phyloP scores from a whole-genome alignment of 108 stramenopile genomes.

The Nitzschia palea region DNA sequence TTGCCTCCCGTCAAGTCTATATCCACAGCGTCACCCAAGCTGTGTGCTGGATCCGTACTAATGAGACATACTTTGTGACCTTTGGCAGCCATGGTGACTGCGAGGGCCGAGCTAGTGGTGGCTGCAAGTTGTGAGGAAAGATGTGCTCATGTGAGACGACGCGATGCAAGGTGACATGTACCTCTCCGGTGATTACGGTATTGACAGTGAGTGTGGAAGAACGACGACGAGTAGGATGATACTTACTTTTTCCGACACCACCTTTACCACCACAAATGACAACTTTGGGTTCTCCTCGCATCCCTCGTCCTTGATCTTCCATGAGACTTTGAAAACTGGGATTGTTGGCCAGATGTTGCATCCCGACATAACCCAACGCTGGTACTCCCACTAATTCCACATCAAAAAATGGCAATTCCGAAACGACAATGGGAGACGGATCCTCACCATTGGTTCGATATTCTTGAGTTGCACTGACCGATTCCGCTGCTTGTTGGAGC shows the following conservation, averaged over 20 bases:
- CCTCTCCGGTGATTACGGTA: too few relatives aligned
- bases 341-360: constrained; percentile 50
- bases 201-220: too few relatives aligned
- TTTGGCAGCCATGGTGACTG: constrained; percentile 80
- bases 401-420: constrained; percentile 81
- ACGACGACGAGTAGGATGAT: background rate
- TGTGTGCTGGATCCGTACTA: constrained; percentile 96
- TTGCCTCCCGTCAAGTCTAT: constrained; percentile 71
- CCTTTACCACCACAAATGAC: constrained; percentile 91
- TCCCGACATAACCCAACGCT: constrained; percentile 72
- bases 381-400: constrained; percentile 84
- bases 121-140: constrained; percentile 1
- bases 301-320: constrained; percentile 29
- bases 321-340: constrained; percentile 60
- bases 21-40: constrained; percentile 92
- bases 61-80: constrained; percentile 89
- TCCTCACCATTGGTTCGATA: constrained; percentile 55
- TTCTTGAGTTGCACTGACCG: constrained; percentile 72
- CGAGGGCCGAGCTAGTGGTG: constrained; percentile 84
- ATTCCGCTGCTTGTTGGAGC: constrained; percentile 51
- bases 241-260: constrained; percentile 83
- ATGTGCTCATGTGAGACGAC: background rate
- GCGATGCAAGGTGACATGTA: background rate
- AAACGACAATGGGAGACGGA: constrained; percentile 50
- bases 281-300: constrained; percentile 51